Conservation (phyloP, 129 eudicot species). For the Lactuca saligna region DNA sequence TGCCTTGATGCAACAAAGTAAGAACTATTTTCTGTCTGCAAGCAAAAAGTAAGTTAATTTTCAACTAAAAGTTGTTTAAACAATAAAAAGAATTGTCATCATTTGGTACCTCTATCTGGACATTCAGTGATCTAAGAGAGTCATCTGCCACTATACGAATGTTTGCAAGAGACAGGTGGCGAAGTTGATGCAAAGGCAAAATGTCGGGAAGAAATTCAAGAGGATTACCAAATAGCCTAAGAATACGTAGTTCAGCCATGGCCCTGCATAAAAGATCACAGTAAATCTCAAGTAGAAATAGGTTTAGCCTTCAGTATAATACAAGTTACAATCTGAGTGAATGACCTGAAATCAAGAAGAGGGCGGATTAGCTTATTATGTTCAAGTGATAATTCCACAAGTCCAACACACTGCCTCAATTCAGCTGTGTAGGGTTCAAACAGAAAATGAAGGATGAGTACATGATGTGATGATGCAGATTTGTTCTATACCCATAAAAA, state of each 20-base stretch:
- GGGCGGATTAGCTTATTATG: slow-evolving; percentile 99
- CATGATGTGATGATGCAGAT: slow-evolving; percentile 4
- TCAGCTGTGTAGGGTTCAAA: slow-evolving; percentile 59
- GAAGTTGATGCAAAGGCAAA: slow-evolving; percentile 85
- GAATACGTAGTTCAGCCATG: slow-evolving; percentile 86
- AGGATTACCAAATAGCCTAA: slow-evolving; percentile 95
- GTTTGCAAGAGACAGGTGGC: slow-evolving; percentile 97
- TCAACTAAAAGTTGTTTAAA: slow-evolving; percentile 6
- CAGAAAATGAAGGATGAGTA: slow-evolving; percentile 17
- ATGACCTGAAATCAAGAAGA: slow-evolving; percentile 94
- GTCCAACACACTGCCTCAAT: slow-evolving; percentile 82
- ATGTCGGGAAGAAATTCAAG: slow-evolving; percentile 98
- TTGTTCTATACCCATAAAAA: no score
- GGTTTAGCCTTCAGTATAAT: slow-evolving; percentile 4
- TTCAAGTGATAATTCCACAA: slow-evolving; percentile 93
- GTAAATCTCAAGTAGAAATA: slow-evolving; percentile 10
- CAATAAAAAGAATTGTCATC: background rate
- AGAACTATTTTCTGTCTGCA: slow-evolving; percentile 93
- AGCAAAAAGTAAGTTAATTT: slow-evolving; percentile 26
- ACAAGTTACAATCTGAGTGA: background rate
- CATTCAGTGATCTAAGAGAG: slow-evolving; percentile 82
- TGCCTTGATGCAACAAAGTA: slow-evolving; percentile 96
- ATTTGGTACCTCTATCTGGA: slow-evolving; percentile 82
- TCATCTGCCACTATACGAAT: slow-evolving; percentile 94
- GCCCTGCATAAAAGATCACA: slow-evolving; percentile 55